These are phyloP conservation scores for Xylaria arbuscula DNA, from an alignment of 2,329 filamentous ascomycete genomes.

Conservation along the genomic window DNA sequence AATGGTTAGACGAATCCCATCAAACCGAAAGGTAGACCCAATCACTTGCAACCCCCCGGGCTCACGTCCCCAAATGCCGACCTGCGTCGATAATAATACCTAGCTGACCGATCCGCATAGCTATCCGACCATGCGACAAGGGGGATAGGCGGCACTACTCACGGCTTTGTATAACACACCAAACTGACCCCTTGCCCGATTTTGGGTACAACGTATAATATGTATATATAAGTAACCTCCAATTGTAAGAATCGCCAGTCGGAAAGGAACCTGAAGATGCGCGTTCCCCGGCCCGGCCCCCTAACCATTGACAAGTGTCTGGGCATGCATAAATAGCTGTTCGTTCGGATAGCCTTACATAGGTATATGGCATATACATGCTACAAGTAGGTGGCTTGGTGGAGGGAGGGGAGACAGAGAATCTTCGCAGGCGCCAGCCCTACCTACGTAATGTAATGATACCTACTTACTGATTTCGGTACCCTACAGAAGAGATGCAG, in stretches of 20 bases:
- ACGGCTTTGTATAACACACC: slow-evolving; percentile 5
- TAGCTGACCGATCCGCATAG: not conserved
- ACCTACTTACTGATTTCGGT: slow-evolving; percentile 18
- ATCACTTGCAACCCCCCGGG: not conserved
- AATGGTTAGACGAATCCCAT: not conserved
- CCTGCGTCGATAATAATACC: not conserved
- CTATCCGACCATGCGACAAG: not conserved
- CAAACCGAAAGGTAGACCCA: not conserved
- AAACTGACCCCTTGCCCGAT: not conserved
- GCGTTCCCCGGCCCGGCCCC: slow-evolving; percentile 15
- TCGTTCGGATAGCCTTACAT: not conserved
- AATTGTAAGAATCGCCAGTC: slow-evolving; percentile 21
- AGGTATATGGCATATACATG: slow-evolving; percentile 7
- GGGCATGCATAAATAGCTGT: not conserved
- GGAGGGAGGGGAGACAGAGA: slow-evolving; percentile 16
- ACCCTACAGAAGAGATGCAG: slow-evolving; percentile 15
- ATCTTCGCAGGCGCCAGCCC: slow-evolving; percentile 31
- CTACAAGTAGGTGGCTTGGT: not conserved
- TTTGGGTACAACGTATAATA: not conserved
- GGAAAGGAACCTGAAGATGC: slow-evolving; percentile 5
- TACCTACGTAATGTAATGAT: slow-evolving; percentile 34
- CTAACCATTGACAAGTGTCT: not conserved
- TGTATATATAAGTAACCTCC: slow-evolving; percentile 5
- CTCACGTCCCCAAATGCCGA: not conserved
- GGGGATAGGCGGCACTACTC: not conserved